Base-by-base conservation (phyloP, 495 filamentous ascomycete species). In the Penicillium simplicissimum region DNA sequence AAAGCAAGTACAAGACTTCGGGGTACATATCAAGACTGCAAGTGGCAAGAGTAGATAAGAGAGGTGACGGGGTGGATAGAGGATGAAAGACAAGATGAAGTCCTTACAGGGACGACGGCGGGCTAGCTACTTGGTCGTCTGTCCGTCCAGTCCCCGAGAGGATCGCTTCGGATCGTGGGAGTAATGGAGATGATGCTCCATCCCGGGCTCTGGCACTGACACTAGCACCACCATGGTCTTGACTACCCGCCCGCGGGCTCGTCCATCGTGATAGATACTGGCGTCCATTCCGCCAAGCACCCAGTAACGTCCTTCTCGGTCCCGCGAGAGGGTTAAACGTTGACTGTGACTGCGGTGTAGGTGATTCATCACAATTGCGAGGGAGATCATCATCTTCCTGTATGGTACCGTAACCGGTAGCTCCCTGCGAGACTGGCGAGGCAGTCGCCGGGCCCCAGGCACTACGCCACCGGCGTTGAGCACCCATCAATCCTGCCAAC, bases 321-420 rank as follows among this genome's bases (percentile, higher is more conserved):
- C 71, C 72, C n/a, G 67, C 72, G 65, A 79, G 69, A 66, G 71
- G 52, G 33, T 65, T 48, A 17, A 51, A 47, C 1, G 17, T 19
- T 38, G 60, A 6, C 7, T 37, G 42, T 11, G 48, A 54, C n/a
- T 57, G 3, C 40, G 36, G 37, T 40, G 35, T 37, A 15, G 28
- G 37, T 56, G 28, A 31, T 34, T 52, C 60, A 2, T 52, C 49
- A 3, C 52, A 51, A 5, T 31, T 48, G 14, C 25, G 49, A 8
- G 21, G 51, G 25, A 62, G 53, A 48, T 37, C 43, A 1, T 53
- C 63, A 36, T 59, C 51, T 33, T 74, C 70, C 56, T 64, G 67
- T 33, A 70, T 66, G 9, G 74, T 69, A 43, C 74, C 75, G 54
- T 78, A 76, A 17, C 65, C 70, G 23, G 51, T 40, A n/a, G 35